Conservation (phyloP, 495 filamentous ascomycete genomes). For the Penicillium goetzii region DNA sequence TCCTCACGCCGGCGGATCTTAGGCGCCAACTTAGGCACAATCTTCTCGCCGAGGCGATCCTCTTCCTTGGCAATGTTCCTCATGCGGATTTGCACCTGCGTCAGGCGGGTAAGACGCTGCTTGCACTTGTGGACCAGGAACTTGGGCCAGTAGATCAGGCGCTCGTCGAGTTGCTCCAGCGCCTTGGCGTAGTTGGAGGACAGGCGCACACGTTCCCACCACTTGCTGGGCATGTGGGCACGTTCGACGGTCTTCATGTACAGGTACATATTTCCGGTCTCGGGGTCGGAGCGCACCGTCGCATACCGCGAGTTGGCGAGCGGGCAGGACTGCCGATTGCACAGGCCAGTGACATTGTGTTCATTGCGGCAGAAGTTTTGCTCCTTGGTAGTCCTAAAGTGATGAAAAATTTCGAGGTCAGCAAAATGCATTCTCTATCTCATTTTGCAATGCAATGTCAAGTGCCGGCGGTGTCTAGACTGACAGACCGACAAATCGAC, state of each 20-base stretch:
- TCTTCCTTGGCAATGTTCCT: constrained; percentile 83
- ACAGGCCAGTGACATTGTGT: constrained; percentile 93
- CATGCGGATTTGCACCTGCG: constrained; percentile 89
- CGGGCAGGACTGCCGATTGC: constrained; percentile 92
- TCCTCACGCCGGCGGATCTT: constrained; percentile 89
- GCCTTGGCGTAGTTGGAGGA: constrained; percentile 89
- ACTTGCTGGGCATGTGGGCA: constrained; percentile 84
- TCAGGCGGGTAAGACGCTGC: constrained; percentile 90
- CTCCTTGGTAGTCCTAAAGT: constrained; percentile 76
- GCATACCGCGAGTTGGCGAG: constrained; percentile 96
- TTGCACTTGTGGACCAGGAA: constrained; percentile 97
- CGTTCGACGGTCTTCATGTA: constrained; percentile 98
- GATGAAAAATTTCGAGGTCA: not conserved
- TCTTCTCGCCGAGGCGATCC: constrained; percentile 82
- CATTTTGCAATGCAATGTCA: constrained; percentile 10
- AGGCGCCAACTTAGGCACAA: constrained; percentile 89
- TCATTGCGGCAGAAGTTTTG: constrained; percentile 96
- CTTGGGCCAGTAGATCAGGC: constrained; percentile 94
- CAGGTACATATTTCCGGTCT: constrained; percentile 84
- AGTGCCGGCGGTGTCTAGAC: not conserved
- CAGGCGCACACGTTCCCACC: constrained; percentile 93
- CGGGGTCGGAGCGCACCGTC: constrained; percentile 81
- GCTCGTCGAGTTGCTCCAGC: constrained; percentile 82
- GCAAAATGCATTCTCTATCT: constrained; percentile 8
- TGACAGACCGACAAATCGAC: not conserved